Evolutionary conservation across 768 basidiomycete species (phyloP).

Genomic region (Suillus bovinus): DNA sequence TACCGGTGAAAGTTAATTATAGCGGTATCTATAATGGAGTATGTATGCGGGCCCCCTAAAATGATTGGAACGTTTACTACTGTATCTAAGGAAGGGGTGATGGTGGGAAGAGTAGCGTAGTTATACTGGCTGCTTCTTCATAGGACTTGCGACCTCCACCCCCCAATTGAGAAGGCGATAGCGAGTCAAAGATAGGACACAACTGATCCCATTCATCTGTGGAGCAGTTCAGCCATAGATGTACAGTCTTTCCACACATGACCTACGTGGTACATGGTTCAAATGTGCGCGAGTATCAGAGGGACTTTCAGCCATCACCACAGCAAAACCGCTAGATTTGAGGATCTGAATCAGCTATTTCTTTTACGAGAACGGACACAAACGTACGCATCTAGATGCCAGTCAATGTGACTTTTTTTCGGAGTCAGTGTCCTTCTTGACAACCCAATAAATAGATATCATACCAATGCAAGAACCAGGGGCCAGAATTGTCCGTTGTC

Average conservation of each 20-base stretch:
- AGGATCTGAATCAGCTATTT: not conserved
- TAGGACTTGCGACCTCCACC: constrained; percentile 20
- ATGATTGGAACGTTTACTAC: not conserved
- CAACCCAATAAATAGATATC: not conserved
- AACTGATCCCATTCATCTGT: constrained; percentile 26
- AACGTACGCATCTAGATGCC: constrained; percentile 21
- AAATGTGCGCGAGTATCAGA: not conserved
- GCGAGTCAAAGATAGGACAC: constrained; percentile 25
- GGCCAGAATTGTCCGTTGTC: constrained; percentile 53
- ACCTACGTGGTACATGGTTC: not conserved
- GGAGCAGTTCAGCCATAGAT: not conserved
- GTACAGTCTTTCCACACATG: not conserved
- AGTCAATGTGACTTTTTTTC: constrained; percentile 18
- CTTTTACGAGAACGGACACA: not conserved
- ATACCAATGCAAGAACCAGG: constrained; percentile 32
- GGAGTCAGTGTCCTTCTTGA: not conserved
- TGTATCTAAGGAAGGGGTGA: no score
- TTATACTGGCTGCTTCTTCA: constrained; percentile 22
- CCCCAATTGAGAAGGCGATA: constrained; percentile 18
- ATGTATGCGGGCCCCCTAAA: no score
- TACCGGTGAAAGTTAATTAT: not conserved
- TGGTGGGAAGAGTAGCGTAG: constrained; percentile 15
- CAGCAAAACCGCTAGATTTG: constrained; percentile 29
- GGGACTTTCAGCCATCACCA: constrained; percentile 31
- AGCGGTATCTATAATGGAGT: not conserved